A percentile compares a stretch with the other conserved stretches of the same genome.
phyloP scores from a whole-genome alignment of 768 basidiomycete species.

The Tylopilus rubrobrunneus region DNA sequence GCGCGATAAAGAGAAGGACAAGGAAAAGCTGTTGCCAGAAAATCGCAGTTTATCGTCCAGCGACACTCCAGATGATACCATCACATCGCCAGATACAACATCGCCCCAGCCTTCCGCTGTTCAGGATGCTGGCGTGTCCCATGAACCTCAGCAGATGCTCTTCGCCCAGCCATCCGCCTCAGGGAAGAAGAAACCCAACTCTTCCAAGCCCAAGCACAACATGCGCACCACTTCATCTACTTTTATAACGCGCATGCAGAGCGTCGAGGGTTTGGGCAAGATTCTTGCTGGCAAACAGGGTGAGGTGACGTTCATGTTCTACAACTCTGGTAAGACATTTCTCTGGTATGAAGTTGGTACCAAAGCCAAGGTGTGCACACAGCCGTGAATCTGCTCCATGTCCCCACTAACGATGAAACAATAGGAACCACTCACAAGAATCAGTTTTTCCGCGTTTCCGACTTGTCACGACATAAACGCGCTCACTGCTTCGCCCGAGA shows the following conservation, averaged over 20 bases:
- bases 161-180: conserved; percentile 51
- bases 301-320: conserved; percentile 84
- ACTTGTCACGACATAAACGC: conserved; percentile 90
- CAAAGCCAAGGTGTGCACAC: conserved; percentile 65
- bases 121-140: conserved; percentile 26
- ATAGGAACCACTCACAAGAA: conserved; percentile 82
- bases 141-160: conserved; percentile 46
- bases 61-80: conserved; percentile 65
- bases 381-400: not conserved
- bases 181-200: conserved; percentile 58
- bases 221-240: conserved; percentile 88
- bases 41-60: conserved; percentile 78
- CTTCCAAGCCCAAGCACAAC: conserved; percentile 81
- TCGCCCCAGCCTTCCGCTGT: conserved; percentile 32
- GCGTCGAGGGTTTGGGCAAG: conserved; percentile 70
- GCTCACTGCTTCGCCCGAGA: conserved; percentile 70
- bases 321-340: conserved; percentile 80
- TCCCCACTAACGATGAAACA: conserved; percentile 6
- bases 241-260: conserved; percentile 86
- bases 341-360: conserved; percentile 85
- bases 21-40: conserved; percentile 39
- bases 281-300: conserved; percentile 73
- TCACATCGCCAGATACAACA: conserved; percentile 39
- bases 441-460: conserved; percentile 82
- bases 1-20: conserved; percentile 33